Percentiles rank a stretch among this genome's conserved stretches.
These are phyloP conservation scores for Yamadazyma membranifaciens DNA, from an alignment of 1,139 yeast species.

Conservation along the genomic window DNA sequence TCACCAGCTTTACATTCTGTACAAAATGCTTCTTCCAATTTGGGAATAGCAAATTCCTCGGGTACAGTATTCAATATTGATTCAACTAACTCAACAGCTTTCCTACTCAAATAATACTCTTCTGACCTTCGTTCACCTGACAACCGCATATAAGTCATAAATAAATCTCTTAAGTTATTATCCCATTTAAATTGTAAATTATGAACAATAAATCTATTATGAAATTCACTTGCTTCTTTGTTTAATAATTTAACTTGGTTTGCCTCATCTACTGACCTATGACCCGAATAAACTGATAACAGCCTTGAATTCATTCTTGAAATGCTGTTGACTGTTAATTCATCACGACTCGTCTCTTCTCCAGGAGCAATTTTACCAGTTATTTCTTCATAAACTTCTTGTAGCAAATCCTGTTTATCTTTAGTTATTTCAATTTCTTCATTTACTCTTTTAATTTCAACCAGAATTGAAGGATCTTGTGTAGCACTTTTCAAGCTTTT, in stretches of 20 bases:
- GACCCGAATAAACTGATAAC: slow-evolving; percentile 30
- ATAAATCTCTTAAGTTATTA: slow-evolving; percentile 58
- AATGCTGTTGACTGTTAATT: slow-evolving; percentile 8
- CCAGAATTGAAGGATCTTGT: slow-evolving; percentile 7
- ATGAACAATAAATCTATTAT: slow-evolving; percentile 78
- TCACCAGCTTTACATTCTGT: slow-evolving; percentile 24
- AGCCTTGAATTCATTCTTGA: slow-evolving; percentile 15
- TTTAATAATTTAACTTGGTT: slow-evolving; percentile 29
- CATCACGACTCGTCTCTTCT: slow-evolving; percentile 8
- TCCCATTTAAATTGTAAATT: slow-evolving; percentile 81
- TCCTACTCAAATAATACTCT: slow-evolving; percentile 63
- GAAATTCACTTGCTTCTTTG: slow-evolving; percentile 42
- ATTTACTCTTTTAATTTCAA: slow-evolving; percentile 9
- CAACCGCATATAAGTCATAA: slow-evolving; percentile 61
- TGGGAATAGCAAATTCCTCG: slow-evolving; percentile 15
- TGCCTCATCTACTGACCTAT: slow-evolving; percentile 27
- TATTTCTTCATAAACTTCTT: slow-evolving; percentile 14
- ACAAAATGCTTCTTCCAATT: slow-evolving; percentile 15
- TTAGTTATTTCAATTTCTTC: slow-evolving; percentile 9
- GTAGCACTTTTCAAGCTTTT: slow-evolving; percentile 20
- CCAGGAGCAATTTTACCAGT: slow-evolving; percentile 11
- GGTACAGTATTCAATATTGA: slow-evolving; percentile 23
- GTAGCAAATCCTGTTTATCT: slow-evolving; percentile 12
- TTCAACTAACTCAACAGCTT: slow-evolving; percentile 66
- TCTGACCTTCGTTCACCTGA: slow-evolving; percentile 56